Conservation (phyloP, 805 yeast species). For the Scheffersomyces lignosus region DNA sequence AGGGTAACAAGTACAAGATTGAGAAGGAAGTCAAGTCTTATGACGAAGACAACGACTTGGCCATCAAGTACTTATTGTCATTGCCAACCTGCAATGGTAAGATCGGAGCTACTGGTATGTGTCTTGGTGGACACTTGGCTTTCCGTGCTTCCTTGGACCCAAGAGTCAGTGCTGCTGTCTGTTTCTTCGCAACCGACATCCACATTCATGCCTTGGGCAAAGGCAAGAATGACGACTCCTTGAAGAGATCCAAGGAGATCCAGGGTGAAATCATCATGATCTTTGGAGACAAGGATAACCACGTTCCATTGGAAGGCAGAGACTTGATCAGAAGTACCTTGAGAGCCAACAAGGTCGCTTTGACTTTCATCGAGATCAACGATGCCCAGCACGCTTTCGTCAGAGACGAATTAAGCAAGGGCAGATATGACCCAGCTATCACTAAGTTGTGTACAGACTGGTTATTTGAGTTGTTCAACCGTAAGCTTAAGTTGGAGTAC, state of each 20-base stretch:
- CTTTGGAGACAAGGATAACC: conserved; percentile 78
- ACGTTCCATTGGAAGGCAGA: conserved; percentile 77
- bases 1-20: conserved; percentile 66
- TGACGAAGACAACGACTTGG: conserved; percentile 68
- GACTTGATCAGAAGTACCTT: conserved; percentile 64
- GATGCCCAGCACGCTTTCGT: conserved; percentile 86
- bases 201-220: conserved; percentile 67
- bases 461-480: conserved; percentile 67
- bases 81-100: conserved; percentile 68
- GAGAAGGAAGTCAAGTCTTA: conserved; percentile 68
- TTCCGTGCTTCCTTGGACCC: conserved; percentile 66
- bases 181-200: conserved; percentile 81
- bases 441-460: conserved; percentile 67
- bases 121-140: conserved; percentile 82
- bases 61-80: conserved; percentile 59
- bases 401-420: conserved; percentile 76
- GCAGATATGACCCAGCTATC: conserved; percentile 78
- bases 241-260: conserved; percentile 54
- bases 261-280: conserved; percentile 64
- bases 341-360: conserved; percentile 57
- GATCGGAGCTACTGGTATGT: conserved; percentile 85
- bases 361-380: conserved; percentile 71
- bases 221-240: conserved; percentile 64
- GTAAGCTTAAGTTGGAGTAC: conserved; percentile 63
- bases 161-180: conserved; percentile 64